Evolutionary conservation across 768 basidiomycete genomes (phyloP), one percentile per base, ranked within the genome.

Genomic region (Kondoa subrosea): DNA sequence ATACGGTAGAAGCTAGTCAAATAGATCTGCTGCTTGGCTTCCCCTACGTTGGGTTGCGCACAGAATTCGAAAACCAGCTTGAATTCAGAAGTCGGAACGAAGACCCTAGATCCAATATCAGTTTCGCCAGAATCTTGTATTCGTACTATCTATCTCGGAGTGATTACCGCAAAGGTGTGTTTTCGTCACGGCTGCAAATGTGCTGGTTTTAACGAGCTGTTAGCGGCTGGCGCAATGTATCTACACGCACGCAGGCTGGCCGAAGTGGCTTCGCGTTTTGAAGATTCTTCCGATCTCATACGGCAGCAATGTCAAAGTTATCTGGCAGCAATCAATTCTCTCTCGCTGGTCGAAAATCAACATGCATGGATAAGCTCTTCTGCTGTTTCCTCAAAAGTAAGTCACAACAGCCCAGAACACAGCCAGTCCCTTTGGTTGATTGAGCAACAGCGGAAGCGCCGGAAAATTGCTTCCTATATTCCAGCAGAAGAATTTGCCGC

Each of bases 31-130:
- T 97, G 15, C 84, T 91, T 76, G 78, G 84, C 4, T 85, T 89
- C 73, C 88, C 88, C 73, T 97, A 96, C 74, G 81, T 86, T 2
- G 89, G 87, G 0, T 81, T 92, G 69, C 82, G 85, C 57, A 84
- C 86, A 65, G 90, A 93, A 75, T 87, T 97, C 25, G 91, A 95
- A 79, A 84, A 83, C 57, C 85, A 87, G 17, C 80, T 99, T 56
- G 83, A 87, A 25, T 96, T 92, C 80, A 93, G 96, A 76, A 88
- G 91, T 4, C 84, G 92, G 69, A 93, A 96, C 76, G 86, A 86
- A 21, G 89, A 99, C 78, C 91, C 93, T 62, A 83, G 88, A 57
- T 78, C 85, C 50, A 83, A 81, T 40, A 92, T 92, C 0, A 85
- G 84, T 74, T 97, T 93, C 79, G 85, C 90, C 34, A 83, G 85